A percentile compares a stretch with the other conserved stretches of the same genome.
Evolutionary conservation across 768 basidiomycete genomes (phyloP).

Genomic region (Thelephora ganbajun): DNA sequence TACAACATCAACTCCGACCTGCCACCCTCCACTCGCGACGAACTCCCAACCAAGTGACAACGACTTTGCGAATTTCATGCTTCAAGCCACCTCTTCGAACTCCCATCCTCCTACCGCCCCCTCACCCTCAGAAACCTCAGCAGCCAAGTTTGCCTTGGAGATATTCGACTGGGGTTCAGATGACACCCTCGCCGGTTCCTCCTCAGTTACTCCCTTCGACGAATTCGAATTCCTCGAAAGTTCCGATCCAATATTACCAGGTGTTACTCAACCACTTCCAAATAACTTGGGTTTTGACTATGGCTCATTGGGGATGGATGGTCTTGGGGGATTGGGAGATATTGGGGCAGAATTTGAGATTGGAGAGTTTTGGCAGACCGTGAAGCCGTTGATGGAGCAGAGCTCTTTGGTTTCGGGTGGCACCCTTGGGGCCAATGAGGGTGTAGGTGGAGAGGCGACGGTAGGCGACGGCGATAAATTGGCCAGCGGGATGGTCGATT

Average conservation of each 20-base stretch:
- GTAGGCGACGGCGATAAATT: not conserved
- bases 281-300: not conserved
- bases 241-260: too few relatives aligned
- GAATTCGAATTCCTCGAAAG: too few relatives aligned
- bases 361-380: conserved; percentile 1
- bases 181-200: too few relatives aligned
- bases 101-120: not conserved
- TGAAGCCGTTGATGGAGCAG: conserved; percentile 1
- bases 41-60: not conserved
- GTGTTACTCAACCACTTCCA: not conserved
- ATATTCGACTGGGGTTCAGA: not conserved
- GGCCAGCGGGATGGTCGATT: not conserved
- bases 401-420: not conserved
- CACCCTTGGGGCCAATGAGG: not conserved
- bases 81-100: not conserved
- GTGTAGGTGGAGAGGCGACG: not conserved
- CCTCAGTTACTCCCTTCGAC: too few relatives aligned
- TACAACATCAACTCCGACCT: not conserved
- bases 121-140: not conserved
- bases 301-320: not conserved
- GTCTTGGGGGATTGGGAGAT: not conserved
- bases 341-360: not conserved
- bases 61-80: not conserved
- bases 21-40: not conserved
- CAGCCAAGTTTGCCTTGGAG: not conserved